Conservation (phyloP, 768 basidiomycete genomes). For the Cyclocybe aegerita region DNA sequence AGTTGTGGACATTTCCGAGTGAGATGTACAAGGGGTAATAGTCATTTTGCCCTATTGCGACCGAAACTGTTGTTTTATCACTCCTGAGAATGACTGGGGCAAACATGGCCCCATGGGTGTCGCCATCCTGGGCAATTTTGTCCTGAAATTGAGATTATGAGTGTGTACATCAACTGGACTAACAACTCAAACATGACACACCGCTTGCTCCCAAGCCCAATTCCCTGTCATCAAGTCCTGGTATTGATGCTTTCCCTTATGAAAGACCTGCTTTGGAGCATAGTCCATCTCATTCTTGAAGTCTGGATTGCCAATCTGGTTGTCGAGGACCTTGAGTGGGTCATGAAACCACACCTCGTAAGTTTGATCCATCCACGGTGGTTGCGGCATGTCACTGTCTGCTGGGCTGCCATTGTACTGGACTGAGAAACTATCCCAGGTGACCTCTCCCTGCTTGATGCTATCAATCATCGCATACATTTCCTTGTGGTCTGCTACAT, state of each 20-base stretch:
- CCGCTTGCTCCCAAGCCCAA: conserved; percentile 30
- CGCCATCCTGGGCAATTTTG: conserved; percentile 7
- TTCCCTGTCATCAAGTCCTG: conserved; percentile 31
- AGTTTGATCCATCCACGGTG: conserved; percentile 16
- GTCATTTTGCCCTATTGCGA: conserved; percentile 12
- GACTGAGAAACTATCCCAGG: conserved; percentile 2
- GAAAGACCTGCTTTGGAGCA: conserved; percentile 15
- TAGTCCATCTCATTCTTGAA: conserved; percentile 25
- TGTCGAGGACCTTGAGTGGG: conserved; percentile 13
- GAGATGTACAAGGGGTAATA: conserved; percentile 10
- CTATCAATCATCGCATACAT: background rate
- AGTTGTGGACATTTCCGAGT: conserved; percentile 9
- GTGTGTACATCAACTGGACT: too few relatives aligned
- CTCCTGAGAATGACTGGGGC: conserved; percentile 18
- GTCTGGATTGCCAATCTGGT: conserved; percentile 23
- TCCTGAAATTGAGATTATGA: conserved; percentile 8
- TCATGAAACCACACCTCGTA: conserved; percentile 25
- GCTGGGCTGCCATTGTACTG: background rate
- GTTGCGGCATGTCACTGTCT: too few relatives aligned
- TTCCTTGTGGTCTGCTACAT: background rate
- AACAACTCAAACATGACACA: conserved; percentile 11
- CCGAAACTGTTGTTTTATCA: conserved; percentile 16
- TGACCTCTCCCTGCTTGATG: background rate
- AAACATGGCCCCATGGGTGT: conserved; percentile 12
- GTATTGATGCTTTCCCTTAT: conserved; percentile 12